Percentiles rank a stretch among this genome's conserved stretches.
These are phyloP conservation scores for Musa itinerans DNA, from an alignment of 176 grass and related monocot species.

Conservation along the genomic window DNA sequence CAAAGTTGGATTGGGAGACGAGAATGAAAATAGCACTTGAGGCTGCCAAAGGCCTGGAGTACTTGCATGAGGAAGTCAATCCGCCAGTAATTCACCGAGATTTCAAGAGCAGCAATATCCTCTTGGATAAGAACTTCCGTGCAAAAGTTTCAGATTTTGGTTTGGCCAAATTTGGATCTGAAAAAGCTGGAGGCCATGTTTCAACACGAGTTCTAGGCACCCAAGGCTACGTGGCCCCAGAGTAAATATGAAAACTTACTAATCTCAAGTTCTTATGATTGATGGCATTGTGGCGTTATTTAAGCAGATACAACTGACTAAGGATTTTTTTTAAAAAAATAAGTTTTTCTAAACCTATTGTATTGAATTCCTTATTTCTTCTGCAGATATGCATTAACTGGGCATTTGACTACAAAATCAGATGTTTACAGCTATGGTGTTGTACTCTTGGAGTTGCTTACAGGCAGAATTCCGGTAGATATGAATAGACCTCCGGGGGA, in stretches of 20 bases:
- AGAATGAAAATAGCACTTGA: conserved; percentile 94
- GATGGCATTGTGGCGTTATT: background rate
- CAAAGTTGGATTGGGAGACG: conserved; percentile 83
- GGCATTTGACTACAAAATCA: conserved; percentile 99
- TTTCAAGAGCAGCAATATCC: conserved; percentile 99
- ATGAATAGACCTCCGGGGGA: conserved; percentile 85
- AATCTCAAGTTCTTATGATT: background rate
- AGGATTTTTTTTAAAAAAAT: background rate
- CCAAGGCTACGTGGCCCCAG: conserved; percentile 95
- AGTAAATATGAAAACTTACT: conserved; percentile 37
- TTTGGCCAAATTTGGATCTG: conserved; percentile 91
- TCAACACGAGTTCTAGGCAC: conserved; percentile 93
- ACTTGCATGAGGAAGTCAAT: conserved; percentile 78
- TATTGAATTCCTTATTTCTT: background rate
- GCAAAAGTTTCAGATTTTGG: conserved; percentile 97
- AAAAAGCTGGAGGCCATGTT: conserved; percentile 89
- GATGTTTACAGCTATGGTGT: conserved; percentile 97
- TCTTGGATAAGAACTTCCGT: conserved; percentile 81
- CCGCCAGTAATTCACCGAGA: conserved; percentile 92
- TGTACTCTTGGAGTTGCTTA: conserved; percentile 92
- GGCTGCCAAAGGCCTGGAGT: conserved; percentile 94
- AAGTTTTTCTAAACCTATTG: background rate
- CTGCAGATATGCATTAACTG: conserved; percentile 83
- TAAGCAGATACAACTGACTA: background rate
- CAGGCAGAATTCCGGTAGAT: conserved; percentile 87